Conservation (phyloP, 352 stramenopile genomes). For the Phytopythium kandeliae region DNA sequence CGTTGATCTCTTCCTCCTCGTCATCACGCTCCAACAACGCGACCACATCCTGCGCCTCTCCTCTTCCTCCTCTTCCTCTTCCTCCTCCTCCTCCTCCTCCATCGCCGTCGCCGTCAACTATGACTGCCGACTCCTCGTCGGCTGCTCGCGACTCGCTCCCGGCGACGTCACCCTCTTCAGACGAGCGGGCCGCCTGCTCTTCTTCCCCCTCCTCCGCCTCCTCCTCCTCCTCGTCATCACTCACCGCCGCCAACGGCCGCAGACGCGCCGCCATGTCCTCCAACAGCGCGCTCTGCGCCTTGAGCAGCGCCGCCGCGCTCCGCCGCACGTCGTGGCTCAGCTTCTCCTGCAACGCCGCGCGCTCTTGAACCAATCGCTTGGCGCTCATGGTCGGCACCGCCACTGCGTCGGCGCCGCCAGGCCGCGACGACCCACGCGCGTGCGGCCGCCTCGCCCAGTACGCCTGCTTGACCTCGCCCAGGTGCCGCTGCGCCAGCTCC, state of each 20-base stretch:
- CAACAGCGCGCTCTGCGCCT: conserved; percentile 43
- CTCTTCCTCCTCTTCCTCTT: not conserved
- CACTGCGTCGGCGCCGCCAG: not conserved
- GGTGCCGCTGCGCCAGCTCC: conserved; percentile 30
- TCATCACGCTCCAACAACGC: not conserved
- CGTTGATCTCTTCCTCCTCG: conserved; percentile 10
- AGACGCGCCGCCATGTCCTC: conserved; percentile 27
- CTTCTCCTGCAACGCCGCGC: conserved; percentile 33
- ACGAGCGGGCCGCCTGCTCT: no score
- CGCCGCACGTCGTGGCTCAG: conserved; percentile 42
- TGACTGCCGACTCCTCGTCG: not conserved
- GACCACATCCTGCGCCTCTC: not conserved
- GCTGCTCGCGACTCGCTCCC: not conserved
- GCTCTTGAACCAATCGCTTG: conserved; percentile 46
- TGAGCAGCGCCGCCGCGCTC: conserved; percentile 44
- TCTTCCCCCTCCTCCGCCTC: not conserved
- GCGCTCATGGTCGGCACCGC: conserved; percentile 15
- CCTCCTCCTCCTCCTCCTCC: not conserved
- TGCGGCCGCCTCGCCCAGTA: conserved; percentile 60
- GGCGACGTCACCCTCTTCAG: no score
- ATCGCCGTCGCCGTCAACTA: not conserved
- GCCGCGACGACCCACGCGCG: not conserved
- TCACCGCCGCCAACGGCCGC: conserved; percentile 19
- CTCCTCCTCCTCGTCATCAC: not conserved
- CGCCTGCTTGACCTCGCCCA: conserved; percentile 72